These are phyloP conservation scores for Tilletia caries DNA, from an alignment of 1,284 basidiomycete genomes.

Conservation along the genomic window DNA sequence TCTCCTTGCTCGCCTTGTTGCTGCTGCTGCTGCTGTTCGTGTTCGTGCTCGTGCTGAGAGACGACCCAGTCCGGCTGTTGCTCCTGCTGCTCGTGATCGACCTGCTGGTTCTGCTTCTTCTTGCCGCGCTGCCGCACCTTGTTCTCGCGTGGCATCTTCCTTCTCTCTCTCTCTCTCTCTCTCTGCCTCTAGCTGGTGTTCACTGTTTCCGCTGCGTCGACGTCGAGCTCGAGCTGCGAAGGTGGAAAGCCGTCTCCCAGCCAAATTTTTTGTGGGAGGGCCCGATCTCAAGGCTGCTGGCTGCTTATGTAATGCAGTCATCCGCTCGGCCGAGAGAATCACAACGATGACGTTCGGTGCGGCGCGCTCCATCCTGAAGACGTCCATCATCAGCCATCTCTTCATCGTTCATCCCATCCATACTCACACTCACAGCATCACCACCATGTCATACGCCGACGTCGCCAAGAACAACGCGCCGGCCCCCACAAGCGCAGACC, in stretches of 20 bases:
- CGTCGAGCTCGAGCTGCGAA: too few species aligned
- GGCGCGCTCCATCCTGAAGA: too few species aligned
- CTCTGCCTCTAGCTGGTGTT: neutral
- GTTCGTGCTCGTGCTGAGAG: constrained; percentile 25
- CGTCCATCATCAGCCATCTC: too few species aligned
- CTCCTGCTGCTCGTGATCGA: constrained; percentile 1
- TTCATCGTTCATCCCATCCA: too few species aligned
- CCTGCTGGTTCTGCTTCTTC: constrained; percentile 27
- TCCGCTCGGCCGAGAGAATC: too few species aligned
- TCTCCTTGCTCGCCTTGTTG: neutral
- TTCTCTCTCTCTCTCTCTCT: neutral
- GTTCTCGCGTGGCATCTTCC: constrained; percentile 12
- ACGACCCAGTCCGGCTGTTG: constrained; percentile 19
- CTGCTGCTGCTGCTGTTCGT: constrained; percentile 13
- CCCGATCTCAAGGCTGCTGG: too few species aligned
- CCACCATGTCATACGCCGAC: constrained; percentile 7
- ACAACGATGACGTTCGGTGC: too few species aligned
- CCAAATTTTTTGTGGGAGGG: too few species aligned
- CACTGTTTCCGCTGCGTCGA: neutral
- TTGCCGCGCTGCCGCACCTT: constrained; percentile 35
- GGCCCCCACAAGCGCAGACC: neutral
- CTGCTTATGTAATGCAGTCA: too few species aligned
- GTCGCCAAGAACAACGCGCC: constrained; percentile 1
- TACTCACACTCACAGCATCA: neutral
- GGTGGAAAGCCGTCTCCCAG: neutral